Evolutionary conservation across 441 rosid species (phyloP).

Genomic region (Jatropha multifida): DNA sequence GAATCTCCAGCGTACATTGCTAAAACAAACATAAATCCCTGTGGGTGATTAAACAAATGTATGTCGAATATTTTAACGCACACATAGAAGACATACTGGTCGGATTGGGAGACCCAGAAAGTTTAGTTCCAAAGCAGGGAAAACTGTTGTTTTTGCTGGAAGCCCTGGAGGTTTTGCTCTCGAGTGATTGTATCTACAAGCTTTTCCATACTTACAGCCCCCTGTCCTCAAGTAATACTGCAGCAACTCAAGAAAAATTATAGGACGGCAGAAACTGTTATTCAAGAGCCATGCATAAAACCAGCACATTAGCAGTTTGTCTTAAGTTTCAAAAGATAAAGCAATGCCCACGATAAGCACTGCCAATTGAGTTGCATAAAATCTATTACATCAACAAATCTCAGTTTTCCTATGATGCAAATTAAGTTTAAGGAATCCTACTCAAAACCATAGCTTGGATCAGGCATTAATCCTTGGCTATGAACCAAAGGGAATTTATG

Average conservation of each 20-base stretch:
- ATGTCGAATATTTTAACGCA: not conserved
- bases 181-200: slow-evolving; percentile 83
- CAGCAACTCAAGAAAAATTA: slow-evolving; percentile 30
- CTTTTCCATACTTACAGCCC: slow-evolving; percentile 91
- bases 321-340: not conserved
- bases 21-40: not conserved
- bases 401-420: not conserved
- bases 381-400: not conserved
- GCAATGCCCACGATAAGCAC: not conserved
- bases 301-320: not conserved
- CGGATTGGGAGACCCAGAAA: slow-evolving; percentile 92
- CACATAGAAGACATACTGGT: slow-evolving; percentile 37
- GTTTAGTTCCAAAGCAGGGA: slow-evolving; percentile 60
- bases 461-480: not conserved
- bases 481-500: not conserved
- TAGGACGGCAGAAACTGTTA: slow-evolving; percentile 14
- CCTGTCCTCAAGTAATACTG: slow-evolving; percentile 92
- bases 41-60: not conserved
- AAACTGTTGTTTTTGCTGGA: slow-evolving; percentile 35
- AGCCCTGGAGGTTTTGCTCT: slow-evolving; percentile 34
- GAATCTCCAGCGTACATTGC: slow-evolving; percentile 14
- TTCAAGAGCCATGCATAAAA: slow-evolving; percentile 8
- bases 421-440: slow-evolving; percentile 2
- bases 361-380: not conserved
- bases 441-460: slow-evolving; percentile 1